Conservation (phyloP, 164 flowering plant species). For the Echeveria elegans region DNA sequence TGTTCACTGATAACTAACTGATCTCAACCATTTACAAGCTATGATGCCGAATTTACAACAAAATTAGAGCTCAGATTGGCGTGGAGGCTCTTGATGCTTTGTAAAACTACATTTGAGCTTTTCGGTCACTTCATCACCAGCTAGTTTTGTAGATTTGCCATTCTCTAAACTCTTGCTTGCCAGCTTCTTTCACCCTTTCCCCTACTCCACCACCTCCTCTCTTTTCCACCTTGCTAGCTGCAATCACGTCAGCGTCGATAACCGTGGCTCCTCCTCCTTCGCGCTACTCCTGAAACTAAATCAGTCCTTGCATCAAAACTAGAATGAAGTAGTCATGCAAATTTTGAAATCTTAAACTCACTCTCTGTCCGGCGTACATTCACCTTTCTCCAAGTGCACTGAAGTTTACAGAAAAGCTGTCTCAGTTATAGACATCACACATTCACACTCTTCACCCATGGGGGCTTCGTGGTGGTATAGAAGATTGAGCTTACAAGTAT, state of each 20-base stretch:
- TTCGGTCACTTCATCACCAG: conserved; percentile 8
- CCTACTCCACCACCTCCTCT: background rate
- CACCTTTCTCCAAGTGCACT: background rate
- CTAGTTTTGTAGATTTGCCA: conserved; percentile 11
- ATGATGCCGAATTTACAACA: background rate
- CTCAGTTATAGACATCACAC: background rate
- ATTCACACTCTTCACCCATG: background rate
- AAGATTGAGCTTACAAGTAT: background rate
- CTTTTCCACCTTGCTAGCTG: background rate
- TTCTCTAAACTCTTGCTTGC: conserved; percentile 12
- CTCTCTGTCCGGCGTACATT: background rate
- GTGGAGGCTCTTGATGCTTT: background rate
- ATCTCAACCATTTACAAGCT: background rate
- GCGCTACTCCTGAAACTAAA: background rate
- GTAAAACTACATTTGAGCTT: background rate
- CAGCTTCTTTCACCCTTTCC: conserved; percentile 10
- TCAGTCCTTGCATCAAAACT: background rate
- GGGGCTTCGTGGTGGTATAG: background rate
- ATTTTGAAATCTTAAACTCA: background rate
- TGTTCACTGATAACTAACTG: no score
- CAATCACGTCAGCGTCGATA: background rate
- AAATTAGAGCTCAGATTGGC: background rate
- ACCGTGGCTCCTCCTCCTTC: background rate
- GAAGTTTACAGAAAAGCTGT: background rate
- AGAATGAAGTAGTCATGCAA: no score